These are phyloP conservation scores for Plantago rigida DNA, from an alignment of 305 asterid genomes.

Conservation along the genomic window DNA sequence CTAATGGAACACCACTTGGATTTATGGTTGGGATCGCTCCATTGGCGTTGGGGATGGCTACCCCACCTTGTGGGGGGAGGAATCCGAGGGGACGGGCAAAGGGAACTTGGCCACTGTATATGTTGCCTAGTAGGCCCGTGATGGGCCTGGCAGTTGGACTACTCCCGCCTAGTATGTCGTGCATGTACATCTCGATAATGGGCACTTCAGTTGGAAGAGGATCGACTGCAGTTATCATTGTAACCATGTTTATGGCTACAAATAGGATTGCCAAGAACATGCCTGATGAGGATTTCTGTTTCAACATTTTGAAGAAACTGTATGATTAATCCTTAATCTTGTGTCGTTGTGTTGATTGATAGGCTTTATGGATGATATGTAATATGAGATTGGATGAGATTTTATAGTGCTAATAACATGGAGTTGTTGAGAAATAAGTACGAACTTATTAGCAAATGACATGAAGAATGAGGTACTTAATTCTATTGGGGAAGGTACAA, in stretches of 20 bases:
- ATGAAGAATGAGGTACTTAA: neutral
- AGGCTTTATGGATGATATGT: neutral
- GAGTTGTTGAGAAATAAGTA: neutral
- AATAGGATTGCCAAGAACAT: constrained; percentile 26
- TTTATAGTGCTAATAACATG: constrained; percentile 3
- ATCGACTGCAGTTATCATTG: constrained; percentile 25
- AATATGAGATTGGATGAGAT: neutral
- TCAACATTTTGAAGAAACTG: constrained; percentile 4
- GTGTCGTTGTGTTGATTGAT: neutral
- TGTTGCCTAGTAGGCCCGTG: constrained; percentile 72
- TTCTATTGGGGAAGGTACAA: constrained; percentile 1
- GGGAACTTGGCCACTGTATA: constrained; percentile 83
- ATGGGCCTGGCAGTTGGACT: constrained; percentile 82
- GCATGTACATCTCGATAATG: constrained; percentile 14
- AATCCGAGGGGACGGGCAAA: constrained; percentile 73
- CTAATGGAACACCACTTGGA: constrained; percentile 56
- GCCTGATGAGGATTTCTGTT: neutral
- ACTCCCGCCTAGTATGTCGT: constrained; percentile 47
- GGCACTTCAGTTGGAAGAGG: constrained; percentile 22
- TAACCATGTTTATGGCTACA: constrained; percentile 23
- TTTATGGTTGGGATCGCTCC: constrained; percentile 70
- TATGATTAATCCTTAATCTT: no score
- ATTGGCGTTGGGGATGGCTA: constrained; percentile 72
- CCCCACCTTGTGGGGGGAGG: constrained; percentile 47
- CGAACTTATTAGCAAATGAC: neutral